These are phyloP conservation scores for Logfia minima DNA, from an alignment of 129 eudicot species.

Conservation along the genomic window DNA sequence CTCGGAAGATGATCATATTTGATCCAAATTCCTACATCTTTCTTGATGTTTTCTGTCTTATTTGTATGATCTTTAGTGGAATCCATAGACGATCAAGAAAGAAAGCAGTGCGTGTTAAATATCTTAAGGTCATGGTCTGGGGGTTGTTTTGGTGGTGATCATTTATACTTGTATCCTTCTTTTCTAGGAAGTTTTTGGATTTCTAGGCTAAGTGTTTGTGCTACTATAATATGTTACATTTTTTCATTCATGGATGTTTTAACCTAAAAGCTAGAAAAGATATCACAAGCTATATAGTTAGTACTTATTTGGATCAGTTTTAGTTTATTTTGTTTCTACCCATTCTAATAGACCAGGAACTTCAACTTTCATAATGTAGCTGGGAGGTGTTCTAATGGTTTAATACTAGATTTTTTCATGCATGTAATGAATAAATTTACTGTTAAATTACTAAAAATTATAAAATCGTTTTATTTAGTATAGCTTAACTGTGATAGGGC, in stretches of 20 bases:
- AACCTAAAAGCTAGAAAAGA: conserved; percentile 5
- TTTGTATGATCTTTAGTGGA: neutral
- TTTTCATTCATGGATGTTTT: conserved; percentile 5
- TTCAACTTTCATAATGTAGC: too few species aligned
- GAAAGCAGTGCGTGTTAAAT: neutral
- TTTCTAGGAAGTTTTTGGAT: conserved; percentile 15
- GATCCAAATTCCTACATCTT: conserved; percentile 10
- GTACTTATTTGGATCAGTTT: neutral
- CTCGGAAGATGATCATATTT: conserved; percentile 26
- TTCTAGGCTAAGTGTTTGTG: conserved; percentile 1
- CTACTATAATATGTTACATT: conserved; percentile 1
- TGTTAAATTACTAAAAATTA: too few species aligned
- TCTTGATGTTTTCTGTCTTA: neutral
- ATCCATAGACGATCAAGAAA: conserved; percentile 11
- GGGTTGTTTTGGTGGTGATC: conserved; percentile 10
- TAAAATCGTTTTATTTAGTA: too few species aligned
- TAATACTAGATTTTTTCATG: too few species aligned
- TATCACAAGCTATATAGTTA: conserved; percentile 3
- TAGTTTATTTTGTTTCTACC: neutral
- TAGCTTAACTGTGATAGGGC: neutral
- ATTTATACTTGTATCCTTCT: conserved; percentile 21
- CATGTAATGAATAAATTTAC: too few species aligned
- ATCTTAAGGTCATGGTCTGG: neutral
- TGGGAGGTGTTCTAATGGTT: too few species aligned
- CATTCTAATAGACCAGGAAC: neutral